Evolutionary conservation across 208 protist species (phyloP).

Genomic region (Porcisia hertigi): DNA sequence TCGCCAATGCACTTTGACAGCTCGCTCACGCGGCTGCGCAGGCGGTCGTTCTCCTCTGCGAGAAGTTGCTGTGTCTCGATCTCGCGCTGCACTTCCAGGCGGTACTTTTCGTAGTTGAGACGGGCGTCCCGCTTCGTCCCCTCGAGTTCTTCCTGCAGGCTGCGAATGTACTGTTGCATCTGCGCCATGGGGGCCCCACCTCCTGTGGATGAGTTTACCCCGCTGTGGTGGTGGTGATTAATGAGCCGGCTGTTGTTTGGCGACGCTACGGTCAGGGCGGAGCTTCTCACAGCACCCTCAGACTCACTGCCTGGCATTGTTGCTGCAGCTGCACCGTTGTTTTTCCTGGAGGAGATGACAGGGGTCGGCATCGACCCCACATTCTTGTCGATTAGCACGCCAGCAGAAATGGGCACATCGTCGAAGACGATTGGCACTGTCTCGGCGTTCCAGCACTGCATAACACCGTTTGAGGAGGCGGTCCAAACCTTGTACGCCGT

Average conservation of each 20-base stretch:
- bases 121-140: slow-evolving; percentile 24
- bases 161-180: slow-evolving; percentile 24
- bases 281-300: slow-evolving; percentile 3
- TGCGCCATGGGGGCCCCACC: neutral
- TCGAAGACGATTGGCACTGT: slow-evolving; percentile 70
- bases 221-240: neutral
- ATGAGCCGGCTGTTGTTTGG: neutral
- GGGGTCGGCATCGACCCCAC: neutral
- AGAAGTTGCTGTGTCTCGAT: slow-evolving; percentile 30
- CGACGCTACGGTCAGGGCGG: slow-evolving; percentile 16
- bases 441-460: slow-evolving; percentile 89
- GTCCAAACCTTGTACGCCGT: slow-evolving; percentile 82
- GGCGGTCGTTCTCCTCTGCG: slow-evolving; percentile 29
- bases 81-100: slow-evolving; percentile 29
- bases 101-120: slow-evolving; percentile 34
- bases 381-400: neutral
- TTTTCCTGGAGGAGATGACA: too few species aligned
- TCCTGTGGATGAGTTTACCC: neutral
- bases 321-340: neutral
- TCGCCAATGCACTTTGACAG: slow-evolving; percentile 7
- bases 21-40: slow-evolving; percentile 20
- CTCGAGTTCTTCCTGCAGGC: slow-evolving; percentile 33
- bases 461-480: slow-evolving; percentile 50
- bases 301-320: neutral
- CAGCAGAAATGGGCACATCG: slow-evolving; percentile 10